phyloP scores from a whole-genome alignment of 2,329 filamentous ascomycete genomes.

The Nothopassalora personata region DNA sequence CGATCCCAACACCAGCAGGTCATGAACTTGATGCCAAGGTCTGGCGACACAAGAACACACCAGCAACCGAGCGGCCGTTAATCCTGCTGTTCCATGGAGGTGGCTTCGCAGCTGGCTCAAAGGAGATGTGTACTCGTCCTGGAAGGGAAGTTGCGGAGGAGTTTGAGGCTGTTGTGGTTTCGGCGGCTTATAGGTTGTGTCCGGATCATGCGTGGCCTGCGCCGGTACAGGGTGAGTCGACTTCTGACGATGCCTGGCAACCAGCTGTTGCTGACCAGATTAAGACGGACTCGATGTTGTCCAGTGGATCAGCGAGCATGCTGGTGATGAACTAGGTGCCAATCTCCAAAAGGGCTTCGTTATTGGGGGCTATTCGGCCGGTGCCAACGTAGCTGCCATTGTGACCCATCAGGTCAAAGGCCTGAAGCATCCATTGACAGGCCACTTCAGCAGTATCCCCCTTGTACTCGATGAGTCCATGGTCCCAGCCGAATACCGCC shows the following conservation, averaged over 20 bases:
- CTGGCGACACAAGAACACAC: not conserved
- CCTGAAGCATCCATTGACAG: not conserved
- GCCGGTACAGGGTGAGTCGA: not conserved
- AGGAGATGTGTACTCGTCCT: conserved; percentile 4
- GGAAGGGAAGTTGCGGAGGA: conserved; percentile 4
- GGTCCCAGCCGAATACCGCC: conserved; percentile 1
- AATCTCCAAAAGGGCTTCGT: conserved; percentile 2
- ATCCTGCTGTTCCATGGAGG: conserved; percentile 5
- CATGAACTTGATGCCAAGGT: not conserved
- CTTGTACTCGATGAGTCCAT: not conserved
- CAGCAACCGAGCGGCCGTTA: not conserved
- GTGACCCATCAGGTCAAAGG: not conserved
- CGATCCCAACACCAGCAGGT: not conserved
- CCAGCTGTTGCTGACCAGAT: not conserved
- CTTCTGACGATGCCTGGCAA: not conserved
- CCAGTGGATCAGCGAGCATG: not conserved
- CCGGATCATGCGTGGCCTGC: conserved; percentile 1
- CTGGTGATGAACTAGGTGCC: not conserved
- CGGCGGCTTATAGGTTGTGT: conserved; percentile 1
- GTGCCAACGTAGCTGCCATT: not conserved
- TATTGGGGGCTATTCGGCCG: conserved; percentile 1
- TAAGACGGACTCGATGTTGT: not conserved
- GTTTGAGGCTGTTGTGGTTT: conserved; percentile 2
- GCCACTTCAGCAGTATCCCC: not conserved
- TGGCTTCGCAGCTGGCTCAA: not conserved